Base-by-base conservation (phyloP, 805 yeast genomes). In the Candida lessepsii region DNA sequence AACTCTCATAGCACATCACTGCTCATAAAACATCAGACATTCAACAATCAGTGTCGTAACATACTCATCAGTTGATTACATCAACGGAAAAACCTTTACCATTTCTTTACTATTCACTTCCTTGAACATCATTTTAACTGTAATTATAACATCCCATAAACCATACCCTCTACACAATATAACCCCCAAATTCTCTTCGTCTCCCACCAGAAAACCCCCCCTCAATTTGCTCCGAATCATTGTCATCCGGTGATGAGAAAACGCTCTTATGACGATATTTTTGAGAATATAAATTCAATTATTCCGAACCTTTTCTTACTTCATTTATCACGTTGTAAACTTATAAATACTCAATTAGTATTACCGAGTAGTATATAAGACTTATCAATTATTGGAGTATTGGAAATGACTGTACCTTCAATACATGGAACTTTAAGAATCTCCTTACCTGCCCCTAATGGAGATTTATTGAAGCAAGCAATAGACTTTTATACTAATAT, bases 361-460 rank as follows among this genome's bases (percentile, higher is more conserved):
- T n/a, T n/a, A n/a, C n/a, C n/a, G n/a, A n/a, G n/a, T n/a, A n/a
- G n/a, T n/a, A n/a, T n/a, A n/a, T n/a, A n/a, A n/a, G n/a, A n/a
- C n/a, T n/a, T n/a, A n/a, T n/a, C n/a, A n/a, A n/a, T n/a, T n/a
- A n/a, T n/a, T n/a, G n/a, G n/a, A 20, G 23, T 11, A 11, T 4
- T 10, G 16, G 39, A 21, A 4, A 55, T 54, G 58, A 49, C 53
- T 7, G 40, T 57, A 27, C 60, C 81, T 13, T 56, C 78, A 37
- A 74, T 80, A 42, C 80, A 78, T 53, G 85, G 83, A 14, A 68
- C 77, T 16, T 70, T 84, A 16, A 71, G 68, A 54, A 67, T 76
- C 42, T 62, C 71, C 13, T 61, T 79, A 29, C 68, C 69, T 47
- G 86, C 90, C 9, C 67, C 78, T 13, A 71, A 71, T 40, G 54